These are phyloP conservation scores for Anthostomella pinea DNA, from an alignment of 2,329 filamentous ascomycete species.

Conservation along the genomic window DNA sequence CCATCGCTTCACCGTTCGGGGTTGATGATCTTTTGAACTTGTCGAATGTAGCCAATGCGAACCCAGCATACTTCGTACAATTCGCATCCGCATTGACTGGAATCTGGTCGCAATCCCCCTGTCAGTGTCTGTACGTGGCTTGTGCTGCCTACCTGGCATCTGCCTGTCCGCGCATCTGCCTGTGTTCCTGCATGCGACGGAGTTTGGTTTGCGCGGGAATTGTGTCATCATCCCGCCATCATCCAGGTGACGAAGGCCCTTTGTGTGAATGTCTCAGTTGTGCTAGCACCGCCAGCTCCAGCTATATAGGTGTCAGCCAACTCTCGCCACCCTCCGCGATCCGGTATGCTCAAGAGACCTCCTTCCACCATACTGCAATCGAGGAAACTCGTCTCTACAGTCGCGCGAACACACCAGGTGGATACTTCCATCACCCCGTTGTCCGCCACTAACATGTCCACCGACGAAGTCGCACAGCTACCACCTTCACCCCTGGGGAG, in stretches of 20 bases:
- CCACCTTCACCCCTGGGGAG: slow-evolving; percentile 11
- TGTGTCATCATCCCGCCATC: slow-evolving; percentile 1
- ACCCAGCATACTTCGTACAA: slow-evolving; percentile 4
- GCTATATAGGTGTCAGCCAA: no score
- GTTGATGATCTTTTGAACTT: no score
- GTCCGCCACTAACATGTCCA: slow-evolving; percentile 20
- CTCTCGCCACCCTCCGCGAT: slow-evolving; percentile 25
- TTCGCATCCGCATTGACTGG: not conserved
- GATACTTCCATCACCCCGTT: slow-evolving; percentile 13
- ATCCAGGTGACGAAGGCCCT: no score
- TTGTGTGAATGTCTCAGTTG: slow-evolving; percentile 20
- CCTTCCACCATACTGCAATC: slow-evolving; percentile 39
- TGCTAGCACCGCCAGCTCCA: no score
- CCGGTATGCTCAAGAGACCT: slow-evolving; percentile 47
- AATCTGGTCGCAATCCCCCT: no score
- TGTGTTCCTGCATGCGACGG: slow-evolving; percentile 13
- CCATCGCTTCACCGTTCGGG: no score
- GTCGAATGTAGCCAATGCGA: not conserved
- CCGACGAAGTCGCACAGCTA: slow-evolving; percentile 29
- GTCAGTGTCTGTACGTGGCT: no score
- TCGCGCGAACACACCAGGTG: slow-evolving; percentile 26
- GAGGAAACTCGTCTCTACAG: slow-evolving; percentile 37
- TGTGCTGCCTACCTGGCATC: no score
- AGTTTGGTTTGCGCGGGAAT: slow-evolving; percentile 12
- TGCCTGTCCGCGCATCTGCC: not conserved